Evolutionary conservation across 1,139 yeast genomes (phyloP).

Genomic region (Debaryomyces subglobosus): DNA sequence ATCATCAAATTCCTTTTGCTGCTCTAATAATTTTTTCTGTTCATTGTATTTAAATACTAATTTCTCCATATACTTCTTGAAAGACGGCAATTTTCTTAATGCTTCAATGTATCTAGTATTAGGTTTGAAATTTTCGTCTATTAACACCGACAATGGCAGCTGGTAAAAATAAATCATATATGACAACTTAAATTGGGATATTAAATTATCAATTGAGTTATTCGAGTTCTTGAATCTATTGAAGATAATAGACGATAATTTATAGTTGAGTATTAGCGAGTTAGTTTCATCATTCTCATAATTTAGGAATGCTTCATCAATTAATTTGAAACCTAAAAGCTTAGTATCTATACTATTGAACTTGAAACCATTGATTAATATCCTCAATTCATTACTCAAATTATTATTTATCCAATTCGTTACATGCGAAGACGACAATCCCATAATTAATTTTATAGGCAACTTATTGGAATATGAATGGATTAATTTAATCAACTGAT

Average conservation of each 20-base stretch:
- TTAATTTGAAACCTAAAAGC: constrained; percentile 39
- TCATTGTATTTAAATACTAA: constrained; percentile 13
- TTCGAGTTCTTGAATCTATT: constrained; percentile 45
- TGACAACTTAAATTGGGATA: constrained; percentile 58
- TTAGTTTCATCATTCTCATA: constrained; percentile 21
- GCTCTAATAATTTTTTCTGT: background rate
- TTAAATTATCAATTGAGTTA: constrained; percentile 55
- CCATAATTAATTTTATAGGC: constrained; percentile 54
- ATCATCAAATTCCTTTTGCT: constrained; percentile 7
- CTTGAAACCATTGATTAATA: constrained; percentile 42
- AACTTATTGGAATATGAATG: constrained; percentile 38
- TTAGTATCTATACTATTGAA: constrained; percentile 48
- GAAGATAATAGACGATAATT: constrained; percentile 38
- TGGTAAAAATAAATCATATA: constrained; percentile 73
- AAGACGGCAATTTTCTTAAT: constrained; percentile 41
- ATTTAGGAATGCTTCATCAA: constrained; percentile 38
- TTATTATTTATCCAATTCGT: constrained; percentile 41
- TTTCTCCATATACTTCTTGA: constrained; percentile 38
- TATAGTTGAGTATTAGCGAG: constrained; percentile 24
- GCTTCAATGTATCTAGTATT: constrained; percentile 20
- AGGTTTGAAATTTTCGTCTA: constrained; percentile 14
- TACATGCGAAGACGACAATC: constrained; percentile 51
- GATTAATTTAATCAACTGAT: constrained; percentile 51
- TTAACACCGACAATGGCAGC: constrained; percentile 60
- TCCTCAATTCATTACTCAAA: constrained; percentile 35